phyloP scores from a whole-genome alignment of 352 stramenopile genomes.

The Globisporangium orthogonon region DNA sequence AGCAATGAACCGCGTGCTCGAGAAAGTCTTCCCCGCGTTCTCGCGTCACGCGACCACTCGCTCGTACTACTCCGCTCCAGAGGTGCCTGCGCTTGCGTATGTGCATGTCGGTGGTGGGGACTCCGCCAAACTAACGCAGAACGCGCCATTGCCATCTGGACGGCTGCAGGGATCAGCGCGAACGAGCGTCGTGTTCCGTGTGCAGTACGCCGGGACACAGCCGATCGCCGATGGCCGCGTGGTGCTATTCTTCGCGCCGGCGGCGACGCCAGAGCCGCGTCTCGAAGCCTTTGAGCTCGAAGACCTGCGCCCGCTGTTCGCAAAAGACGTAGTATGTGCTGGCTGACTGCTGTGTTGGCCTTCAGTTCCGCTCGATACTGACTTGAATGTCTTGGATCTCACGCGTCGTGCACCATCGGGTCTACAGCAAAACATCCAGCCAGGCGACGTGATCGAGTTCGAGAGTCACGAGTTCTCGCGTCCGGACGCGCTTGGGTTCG shows the following conservation, averaged over 20 bases:
- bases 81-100: conserved; percentile 21
- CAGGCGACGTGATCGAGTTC: conserved; percentile 55
- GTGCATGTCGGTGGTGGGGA: background rate
- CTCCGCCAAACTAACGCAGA: too few relatives aligned
- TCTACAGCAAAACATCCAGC: conserved; percentile 33
- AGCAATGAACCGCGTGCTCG: conserved; percentile 61
- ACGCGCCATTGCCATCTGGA: background rate
- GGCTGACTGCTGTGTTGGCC: background rate
- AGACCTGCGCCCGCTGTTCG: conserved; percentile 49
- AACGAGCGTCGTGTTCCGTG: conserved; percentile 44
- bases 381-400: background rate
- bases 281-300: conserved; percentile 57
- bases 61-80: conserved; percentile 58
- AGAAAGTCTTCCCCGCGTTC: conserved; percentile 62
- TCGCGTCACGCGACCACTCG: conserved; percentile 25
- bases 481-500: conserved; percentile 51
- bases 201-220: conserved; percentile 33
- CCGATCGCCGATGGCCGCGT: conserved; percentile 38
- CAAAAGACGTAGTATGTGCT: conserved; percentile 46
- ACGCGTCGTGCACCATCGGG: background rate
- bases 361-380: too few relatives aligned
- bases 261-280: conserved; percentile 32
- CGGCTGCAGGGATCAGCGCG: conserved; percentile 29
- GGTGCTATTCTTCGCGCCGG: conserved; percentile 57
- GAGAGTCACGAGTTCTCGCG: conserved; percentile 54